Conservation (phyloP, 805 yeast species). For the Yarrowia hollandica region DNA sequence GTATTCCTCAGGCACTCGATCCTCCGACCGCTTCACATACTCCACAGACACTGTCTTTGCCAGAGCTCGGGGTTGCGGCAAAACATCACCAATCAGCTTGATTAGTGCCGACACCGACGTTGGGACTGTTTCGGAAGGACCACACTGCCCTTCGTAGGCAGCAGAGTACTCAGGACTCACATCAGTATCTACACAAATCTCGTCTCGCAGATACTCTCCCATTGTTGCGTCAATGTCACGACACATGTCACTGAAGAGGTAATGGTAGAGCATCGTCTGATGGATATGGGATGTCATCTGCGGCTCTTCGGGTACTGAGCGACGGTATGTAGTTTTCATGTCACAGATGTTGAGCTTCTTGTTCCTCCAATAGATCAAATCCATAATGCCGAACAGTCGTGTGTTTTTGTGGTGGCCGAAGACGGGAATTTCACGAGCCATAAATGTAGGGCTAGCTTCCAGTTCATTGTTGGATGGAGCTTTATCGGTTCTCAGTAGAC, state of each 20-base stretch:
- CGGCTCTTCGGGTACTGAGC: neutral
- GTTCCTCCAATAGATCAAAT: conserved; percentile 19
- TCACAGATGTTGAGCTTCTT: conserved; percentile 17
- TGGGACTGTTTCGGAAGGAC: neutral
- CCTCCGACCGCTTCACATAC: conserved; percentile 10
- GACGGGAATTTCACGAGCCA: conserved; percentile 19
- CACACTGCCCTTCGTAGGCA: neutral
- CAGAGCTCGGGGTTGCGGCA: neutral
- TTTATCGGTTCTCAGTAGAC: neutral
- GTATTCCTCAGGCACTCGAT: neutral
- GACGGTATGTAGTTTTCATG: conserved; percentile 5
- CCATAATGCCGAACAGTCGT: conserved; percentile 9
- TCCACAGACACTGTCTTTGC: conserved; percentile 11
- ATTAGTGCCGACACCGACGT: neutral
- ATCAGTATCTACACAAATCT: neutral
- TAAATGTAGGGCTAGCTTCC: neutral
- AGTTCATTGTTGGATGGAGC: neutral
- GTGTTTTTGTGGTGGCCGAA: conserved; percentile 20
- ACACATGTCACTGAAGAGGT: conserved; percentile 4
- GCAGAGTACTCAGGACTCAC: neutral
- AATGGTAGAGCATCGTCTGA: conserved; percentile 20
- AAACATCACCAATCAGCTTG: neutral
- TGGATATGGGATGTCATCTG: neutral
- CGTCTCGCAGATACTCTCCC: conserved; percentile 17
- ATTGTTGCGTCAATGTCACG: neutral